Evolutionary conservation across 73 alveolate species (phyloP).

Genomic region (Paraurostyla sp.): DNA sequence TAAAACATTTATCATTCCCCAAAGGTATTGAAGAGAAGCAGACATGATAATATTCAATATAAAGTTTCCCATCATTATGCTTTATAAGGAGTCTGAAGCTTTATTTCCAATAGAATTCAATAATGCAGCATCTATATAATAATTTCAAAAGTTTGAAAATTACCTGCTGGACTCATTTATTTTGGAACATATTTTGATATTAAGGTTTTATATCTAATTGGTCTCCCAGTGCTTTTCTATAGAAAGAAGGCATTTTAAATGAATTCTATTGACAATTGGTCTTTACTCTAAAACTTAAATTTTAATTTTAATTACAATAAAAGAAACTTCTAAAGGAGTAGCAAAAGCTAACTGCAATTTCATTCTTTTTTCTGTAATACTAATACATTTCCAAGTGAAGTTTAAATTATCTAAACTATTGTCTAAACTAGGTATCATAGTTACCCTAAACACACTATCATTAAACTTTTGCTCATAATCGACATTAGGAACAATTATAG

Average conservation of each 20-base stretch:
- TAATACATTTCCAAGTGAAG: slow-evolving; percentile 18
- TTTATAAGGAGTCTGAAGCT: neutral
- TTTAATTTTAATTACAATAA: neutral
- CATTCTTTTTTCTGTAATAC: no score
- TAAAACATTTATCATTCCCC: slow-evolving; percentile 66
- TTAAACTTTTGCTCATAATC: neutral
- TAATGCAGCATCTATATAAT: slow-evolving; percentile 21
- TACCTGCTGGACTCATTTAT: slow-evolving; percentile 38
- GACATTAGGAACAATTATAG: neutral
- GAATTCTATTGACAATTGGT: neutral
- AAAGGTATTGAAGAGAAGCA: slow-evolving; percentile 38
- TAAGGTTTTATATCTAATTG: neutral
- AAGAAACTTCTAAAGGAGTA: neutral
- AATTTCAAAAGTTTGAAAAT: neutral
- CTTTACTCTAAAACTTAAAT: neutral
- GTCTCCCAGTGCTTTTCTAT: neutral
- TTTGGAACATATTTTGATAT: neutral
- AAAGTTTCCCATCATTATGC: slow-evolving; percentile 45
- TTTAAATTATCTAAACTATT: neutral
- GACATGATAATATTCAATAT: slow-evolving; percentile 12
- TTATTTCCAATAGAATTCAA: neutral
- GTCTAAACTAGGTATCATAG: neutral
- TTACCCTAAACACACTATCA: neutral
- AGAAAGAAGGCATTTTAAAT: neutral
- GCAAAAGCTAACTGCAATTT: no score